Evolutionary conservation across 108 stramenopile genomes (phyloP), one percentile per base, ranked within the genome.

Genomic region (Nitzschia sp.): DNA sequence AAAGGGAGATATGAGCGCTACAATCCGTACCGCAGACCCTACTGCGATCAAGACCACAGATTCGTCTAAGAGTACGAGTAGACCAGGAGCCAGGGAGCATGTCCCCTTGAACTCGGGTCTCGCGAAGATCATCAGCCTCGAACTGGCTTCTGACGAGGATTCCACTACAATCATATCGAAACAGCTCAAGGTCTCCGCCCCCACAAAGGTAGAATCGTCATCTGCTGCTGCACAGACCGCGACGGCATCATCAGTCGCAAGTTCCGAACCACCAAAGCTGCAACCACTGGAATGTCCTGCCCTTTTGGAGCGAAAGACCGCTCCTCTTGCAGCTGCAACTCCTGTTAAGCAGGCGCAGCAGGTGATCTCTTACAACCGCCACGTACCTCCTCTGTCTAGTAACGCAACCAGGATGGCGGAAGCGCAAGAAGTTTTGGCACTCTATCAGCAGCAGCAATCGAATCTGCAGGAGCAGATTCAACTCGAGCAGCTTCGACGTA

Each of bases 91-190:
- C 8, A 64, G 2, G 31, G n/a, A 64, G 19, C 63, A 64, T 30
- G 53, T 66, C 1, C 66, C 66, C 1, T 53, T 66, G 19, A 34
- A 17, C 19, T 21, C 32, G 0, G 66, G 66, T 21, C 34, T 66
- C 9, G 53, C 66, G 8, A 28, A 54, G 23, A 50, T 54, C 17
- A 35, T 66, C 22, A 47, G 66, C 66, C 19, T 66, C 32, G 66
- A 66, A 27, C 34, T 66, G 11, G 63, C 34, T 2, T 21, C 63
- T 2, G 46, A 63, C 13, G 31, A 50, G 19, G 48, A 50, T 19
- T 8, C 17, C 19, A 11, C 21, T n/a, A 19, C 13, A 9, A 13
- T 9, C 13, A 6, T 41, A 6, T 9, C 6, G 6, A 41, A 41
- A 13, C 6, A 41, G 38, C 6, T 9, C 38, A 13, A 6, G 6